Percentiles rank a stretch among this genome's conserved stretches.
phyloP scores from a whole-genome alignment of 2,329 filamentous ascomycete species.

The Grosmannia serpens region DNA sequence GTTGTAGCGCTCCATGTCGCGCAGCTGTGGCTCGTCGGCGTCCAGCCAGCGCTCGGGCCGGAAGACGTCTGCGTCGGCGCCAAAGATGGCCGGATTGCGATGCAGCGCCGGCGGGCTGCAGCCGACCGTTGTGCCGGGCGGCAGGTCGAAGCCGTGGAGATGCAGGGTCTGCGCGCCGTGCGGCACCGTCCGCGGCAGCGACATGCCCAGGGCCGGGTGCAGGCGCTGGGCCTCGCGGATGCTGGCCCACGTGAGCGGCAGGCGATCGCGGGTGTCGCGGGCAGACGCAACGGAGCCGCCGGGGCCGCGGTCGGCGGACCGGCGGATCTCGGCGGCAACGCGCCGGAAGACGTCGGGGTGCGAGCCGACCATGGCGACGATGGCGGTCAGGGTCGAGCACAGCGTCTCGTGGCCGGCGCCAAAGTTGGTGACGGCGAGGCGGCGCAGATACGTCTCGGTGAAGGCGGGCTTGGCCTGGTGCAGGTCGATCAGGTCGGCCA shows the following conservation, averaged over 20 bases:
- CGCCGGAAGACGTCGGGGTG: conserved; percentile 21
- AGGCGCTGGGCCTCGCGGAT: conserved; percentile 41
- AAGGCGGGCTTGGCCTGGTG: conserved; percentile 34
- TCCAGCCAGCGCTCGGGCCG: conserved; percentile 36
- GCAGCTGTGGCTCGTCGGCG: conserved; percentile 15
- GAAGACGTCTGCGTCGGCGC: conserved; percentile 30
- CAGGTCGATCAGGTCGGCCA: conserved; percentile 34
- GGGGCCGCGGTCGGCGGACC: neutral
- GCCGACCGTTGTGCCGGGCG: conserved; percentile 34
- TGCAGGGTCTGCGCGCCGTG: conserved; percentile 14
- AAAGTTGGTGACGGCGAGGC: conserved; percentile 43
- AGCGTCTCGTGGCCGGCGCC: conserved; percentile 44
- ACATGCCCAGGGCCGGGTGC: conserved; percentile 39
- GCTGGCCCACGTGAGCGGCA: conserved; percentile 30
- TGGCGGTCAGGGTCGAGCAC: conserved; percentile 38
- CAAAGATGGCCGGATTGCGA: conserved; percentile 36
- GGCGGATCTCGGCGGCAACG: conserved; percentile 20
- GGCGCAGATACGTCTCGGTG: conserved; percentile 33
- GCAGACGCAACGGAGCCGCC: conserved; percentile 12
- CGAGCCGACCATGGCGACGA: conserved; percentile 34
- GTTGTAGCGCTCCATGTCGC: conserved; percentile 34
- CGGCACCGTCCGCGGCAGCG: conserved; percentile 30
- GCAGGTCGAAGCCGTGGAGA: conserved; percentile 29
- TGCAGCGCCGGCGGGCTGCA: conserved; percentile 41
- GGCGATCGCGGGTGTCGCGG: conserved; percentile 10